phyloP scores from a whole-genome alignment of 371 early-diverging fungal species.

The Mortierella sp. region DNA sequence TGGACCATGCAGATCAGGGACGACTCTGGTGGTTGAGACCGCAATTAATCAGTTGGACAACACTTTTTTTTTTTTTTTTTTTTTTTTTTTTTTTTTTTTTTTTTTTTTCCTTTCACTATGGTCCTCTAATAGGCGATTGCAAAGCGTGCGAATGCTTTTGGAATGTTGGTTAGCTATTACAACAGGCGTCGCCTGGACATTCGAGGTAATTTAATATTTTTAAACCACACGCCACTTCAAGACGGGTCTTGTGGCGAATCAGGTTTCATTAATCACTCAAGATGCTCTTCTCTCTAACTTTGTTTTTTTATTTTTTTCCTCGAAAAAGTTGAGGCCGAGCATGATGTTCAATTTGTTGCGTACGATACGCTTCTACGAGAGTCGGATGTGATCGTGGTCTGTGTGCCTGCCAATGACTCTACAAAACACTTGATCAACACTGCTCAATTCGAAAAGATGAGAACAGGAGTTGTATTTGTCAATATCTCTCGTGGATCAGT shows the following conservation, averaged over 20 bases:
- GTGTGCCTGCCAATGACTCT: conserved; percentile 59
- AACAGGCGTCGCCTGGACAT: conserved; percentile 58
- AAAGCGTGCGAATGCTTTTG: conserved; percentile 66
- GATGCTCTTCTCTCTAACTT: conserved; percentile 14
- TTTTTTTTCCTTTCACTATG: not conserved
- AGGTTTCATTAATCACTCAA: too few species aligned
- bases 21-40: not conserved
- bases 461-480: conserved; percentile 62
- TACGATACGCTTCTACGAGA: conserved; percentile 60
- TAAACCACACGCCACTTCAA: not conserved
- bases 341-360: conserved; percentile 37
- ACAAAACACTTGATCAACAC: conserved; percentile 62
- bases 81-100: not conserved
- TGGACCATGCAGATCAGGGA: not conserved
- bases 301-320: conserved; percentile 1
- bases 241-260: not conserved
- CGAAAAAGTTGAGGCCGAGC: conserved; percentile 32
- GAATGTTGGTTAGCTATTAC: conserved; percentile 67
- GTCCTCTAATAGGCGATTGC: conserved; percentile 56
- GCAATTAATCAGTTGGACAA: conserved; percentile 1
- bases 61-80: not conserved
- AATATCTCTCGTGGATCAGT: conserved; percentile 71
- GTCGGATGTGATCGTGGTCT: conserved; percentile 67
- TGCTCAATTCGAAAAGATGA: conserved; percentile 66
- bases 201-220: conserved; percentile 20